These are phyloP conservation scores for Botrytis fabae DNA, from an alignment of 2,329 filamentous ascomycete species.

Conservation along the genomic window DNA sequence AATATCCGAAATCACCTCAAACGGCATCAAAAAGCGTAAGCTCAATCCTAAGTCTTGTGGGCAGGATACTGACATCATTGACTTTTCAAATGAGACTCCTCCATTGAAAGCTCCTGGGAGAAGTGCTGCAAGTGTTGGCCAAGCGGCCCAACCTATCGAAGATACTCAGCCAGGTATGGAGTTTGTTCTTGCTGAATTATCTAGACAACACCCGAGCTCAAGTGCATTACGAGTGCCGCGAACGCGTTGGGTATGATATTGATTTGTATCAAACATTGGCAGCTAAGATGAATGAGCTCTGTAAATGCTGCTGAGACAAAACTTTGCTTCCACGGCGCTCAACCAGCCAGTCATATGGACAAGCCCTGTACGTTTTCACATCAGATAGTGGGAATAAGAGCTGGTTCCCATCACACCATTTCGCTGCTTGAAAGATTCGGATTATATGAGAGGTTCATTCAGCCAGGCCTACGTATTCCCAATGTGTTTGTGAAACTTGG, in stretches of 20 bases:
- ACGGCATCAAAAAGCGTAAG: not conserved
- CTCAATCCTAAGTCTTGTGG: not conserved
- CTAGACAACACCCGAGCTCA: not conserved
- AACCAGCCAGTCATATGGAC: not conserved
- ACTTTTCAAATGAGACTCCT: not conserved
- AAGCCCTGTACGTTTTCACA: not conserved
- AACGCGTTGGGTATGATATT: slow-evolving; percentile 20
- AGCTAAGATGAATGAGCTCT: not conserved
- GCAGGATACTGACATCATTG: too few species aligned
- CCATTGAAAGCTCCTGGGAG: not conserved
- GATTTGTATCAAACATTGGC: slow-evolving; percentile 19
- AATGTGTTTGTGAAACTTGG: not conserved
- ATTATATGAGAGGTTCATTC: not conserved
- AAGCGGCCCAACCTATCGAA: not conserved
- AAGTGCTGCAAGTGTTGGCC: not conserved
- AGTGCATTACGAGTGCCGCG: slow-evolving; percentile 20
- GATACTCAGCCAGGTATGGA: not conserved
- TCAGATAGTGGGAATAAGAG: not conserved
- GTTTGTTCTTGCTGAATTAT: not conserved
- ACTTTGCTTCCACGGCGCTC: not conserved
- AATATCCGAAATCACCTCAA: not conserved
- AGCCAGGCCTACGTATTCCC: not conserved
- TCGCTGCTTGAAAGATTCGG: not conserved
- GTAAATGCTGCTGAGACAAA: not conserved
- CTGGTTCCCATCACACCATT: not conserved